A percentile compares a stretch with the other conserved stretches of the same genome.
phyloP scores from a whole-genome alignment of 169 alveolate species.

The Eimeria mitis region DNA sequence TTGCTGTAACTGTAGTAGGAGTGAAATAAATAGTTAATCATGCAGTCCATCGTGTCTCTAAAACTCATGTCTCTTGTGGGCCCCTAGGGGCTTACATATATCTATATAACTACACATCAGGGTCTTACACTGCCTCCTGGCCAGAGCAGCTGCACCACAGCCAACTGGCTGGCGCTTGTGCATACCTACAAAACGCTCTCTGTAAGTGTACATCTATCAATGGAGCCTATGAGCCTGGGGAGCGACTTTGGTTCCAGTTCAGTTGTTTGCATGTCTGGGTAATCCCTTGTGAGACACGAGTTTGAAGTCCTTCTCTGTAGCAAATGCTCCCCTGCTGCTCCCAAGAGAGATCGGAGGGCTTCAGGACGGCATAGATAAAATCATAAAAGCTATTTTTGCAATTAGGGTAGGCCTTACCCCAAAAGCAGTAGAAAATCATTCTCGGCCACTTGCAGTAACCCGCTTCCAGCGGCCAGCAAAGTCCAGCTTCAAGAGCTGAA shows the following conservation, averaged over 20 bases:
- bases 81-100: no score
- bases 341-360: background rate
- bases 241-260: background rate
- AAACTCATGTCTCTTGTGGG: background rate
- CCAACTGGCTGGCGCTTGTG: background rate
- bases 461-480: conserved; percentile 64
- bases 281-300: background rate
- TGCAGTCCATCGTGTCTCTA: background rate
- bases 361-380: background rate
- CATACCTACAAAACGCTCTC: background rate
- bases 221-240: background rate
- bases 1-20: background rate
- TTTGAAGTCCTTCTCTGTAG: background rate
- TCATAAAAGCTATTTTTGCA: background rate
- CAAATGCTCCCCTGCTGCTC: background rate
- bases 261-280: background rate
- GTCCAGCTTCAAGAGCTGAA: conserved; percentile 57
- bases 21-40: background rate
- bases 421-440: no score
- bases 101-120: background rate
- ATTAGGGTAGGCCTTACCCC: no score
- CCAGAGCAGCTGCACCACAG: background rate
- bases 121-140: background rate
- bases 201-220: background rate
- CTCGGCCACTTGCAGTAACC: background rate